These are phyloP conservation scores for Tricholoma terreum DNA, from an alignment of 768 basidiomycete species.

Conservation along the genomic window DNA sequence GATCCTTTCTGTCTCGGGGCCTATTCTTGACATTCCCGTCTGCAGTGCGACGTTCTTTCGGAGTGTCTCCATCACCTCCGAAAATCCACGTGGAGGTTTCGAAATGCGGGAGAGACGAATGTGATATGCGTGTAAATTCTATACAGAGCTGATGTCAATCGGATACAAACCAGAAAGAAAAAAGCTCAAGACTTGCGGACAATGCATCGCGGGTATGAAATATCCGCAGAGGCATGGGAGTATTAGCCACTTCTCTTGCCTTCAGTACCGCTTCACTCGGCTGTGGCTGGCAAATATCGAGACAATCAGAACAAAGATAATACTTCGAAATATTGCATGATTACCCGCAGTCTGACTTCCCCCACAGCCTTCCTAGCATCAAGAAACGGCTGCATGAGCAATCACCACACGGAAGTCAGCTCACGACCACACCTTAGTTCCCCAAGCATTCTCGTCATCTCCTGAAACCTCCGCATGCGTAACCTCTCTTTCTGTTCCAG, in stretches of 20 bases:
- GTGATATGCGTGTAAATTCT: constrained; percentile 23
- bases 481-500: constrained; percentile 24
- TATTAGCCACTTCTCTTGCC: not conserved
- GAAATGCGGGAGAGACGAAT: constrained; percentile 12
- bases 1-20: not conserved
- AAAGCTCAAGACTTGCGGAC: constrained; percentile 18
- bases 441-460: constrained; percentile 14
- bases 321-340: not conserved
- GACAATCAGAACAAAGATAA: not conserved
- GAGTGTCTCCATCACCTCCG: not conserved
- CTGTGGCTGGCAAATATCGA: not conserved
- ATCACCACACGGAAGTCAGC: not conserved
- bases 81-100: not conserved
- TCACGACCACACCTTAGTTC: constrained; percentile 13
- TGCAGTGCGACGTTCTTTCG: not conserved
- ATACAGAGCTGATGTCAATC: not conserved
- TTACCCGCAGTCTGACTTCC: not conserved
- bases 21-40: not conserved
- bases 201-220: constrained; percentile 17
- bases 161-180: not conserved
- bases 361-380: not conserved
- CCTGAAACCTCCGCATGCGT: constrained; percentile 24
- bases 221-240: not conserved
- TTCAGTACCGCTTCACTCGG: not conserved
- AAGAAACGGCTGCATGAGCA: not conserved